Base-by-base conservation (phyloP, 306 rosid genomes). In the Lathyrus aphaca region DNA sequence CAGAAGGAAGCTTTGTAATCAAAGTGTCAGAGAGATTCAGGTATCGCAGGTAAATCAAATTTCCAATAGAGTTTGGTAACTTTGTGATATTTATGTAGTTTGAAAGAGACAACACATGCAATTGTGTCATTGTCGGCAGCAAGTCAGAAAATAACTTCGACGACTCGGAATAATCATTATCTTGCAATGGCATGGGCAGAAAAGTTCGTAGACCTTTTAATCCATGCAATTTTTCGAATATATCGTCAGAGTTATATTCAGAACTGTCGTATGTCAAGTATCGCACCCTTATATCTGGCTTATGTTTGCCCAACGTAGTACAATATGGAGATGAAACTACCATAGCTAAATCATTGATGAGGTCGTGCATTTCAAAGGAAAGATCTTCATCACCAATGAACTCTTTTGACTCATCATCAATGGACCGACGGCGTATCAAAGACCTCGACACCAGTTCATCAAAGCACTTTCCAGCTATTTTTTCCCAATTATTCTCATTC, bases 61-160 rank as follows among this genome's bases (percentile, higher is more conserved):
- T 15, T 13, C 74, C 69, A 10, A 79, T 17, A 18, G 66, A 64
- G 2, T 76, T 0, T 0, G 55, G 73, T n/a, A n/a, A n/a, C n/a
- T n/a, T n/a, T n/a, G n/a, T n/a, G n/a, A n/a, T n/a, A n/a, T n/a
- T n/a, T n/a, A n/a, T n/a, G n/a, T n/a, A n/a, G n/a, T n/a, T n/a
- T n/a, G n/a, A n/a, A n/a, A n/a, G n/a, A n/a, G n/a, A 9, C 13
- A 39, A 39, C 12, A 9, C 43, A 0, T 39, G 43, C 9, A 39
- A 39, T 8, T 39, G 43, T 8, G 10, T 39, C 43, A 39, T 8
- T 39, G 43, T 39, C 12, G 13, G 3, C 43, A 39, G 3, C 13
- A 39, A 8, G 3, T 39, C 43, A 39, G 3, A 39, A 39, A 39
- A 8, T 8, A 39, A 39, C 43, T 39, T 9, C 3, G 3, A 1